phyloP scores from a whole-genome alignment of 768 basidiomycete genomes.

The Kwoniella newhampshirensis region DNA sequence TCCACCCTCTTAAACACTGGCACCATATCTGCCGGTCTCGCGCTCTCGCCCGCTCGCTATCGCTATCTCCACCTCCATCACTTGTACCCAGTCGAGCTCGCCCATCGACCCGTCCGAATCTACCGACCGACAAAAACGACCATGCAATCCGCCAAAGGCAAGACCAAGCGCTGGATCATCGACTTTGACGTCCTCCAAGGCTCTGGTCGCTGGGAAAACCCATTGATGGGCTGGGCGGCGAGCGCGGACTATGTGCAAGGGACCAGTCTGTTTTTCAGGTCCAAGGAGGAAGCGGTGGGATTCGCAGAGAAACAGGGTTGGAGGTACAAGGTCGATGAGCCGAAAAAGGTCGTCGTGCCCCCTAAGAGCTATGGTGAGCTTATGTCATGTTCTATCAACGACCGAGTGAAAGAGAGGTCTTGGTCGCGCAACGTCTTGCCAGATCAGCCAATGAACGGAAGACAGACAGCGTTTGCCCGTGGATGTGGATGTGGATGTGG shows the following conservation, averaged over 20 bases:
- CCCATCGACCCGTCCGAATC: constrained; percentile 82
- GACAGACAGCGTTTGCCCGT: no score
- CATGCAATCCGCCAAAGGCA: constrained; percentile 88
- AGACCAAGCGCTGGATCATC: constrained; percentile 84
- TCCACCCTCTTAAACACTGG: background rate
- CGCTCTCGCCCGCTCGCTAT: no score
- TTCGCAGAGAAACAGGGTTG: constrained; percentile 98
- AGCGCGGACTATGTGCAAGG: constrained; percentile 99
- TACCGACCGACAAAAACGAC: constrained; percentile 90
- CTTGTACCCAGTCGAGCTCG: constrained; percentile 69
- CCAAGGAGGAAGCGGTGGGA: constrained; percentile 85
- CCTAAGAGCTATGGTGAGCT: constrained; percentile 55
- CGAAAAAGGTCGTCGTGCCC: constrained; percentile 50
- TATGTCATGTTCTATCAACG: background rate
- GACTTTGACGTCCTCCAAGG: constrained; percentile 92
- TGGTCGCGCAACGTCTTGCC: no score
- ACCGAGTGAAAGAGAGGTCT: no score
- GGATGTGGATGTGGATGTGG: no score
- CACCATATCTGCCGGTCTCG: background rate
- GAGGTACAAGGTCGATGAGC: constrained; percentile 83
- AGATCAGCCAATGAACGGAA: no score
- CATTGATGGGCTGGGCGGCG: constrained; percentile 94
- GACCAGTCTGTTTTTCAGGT: constrained; percentile 75
- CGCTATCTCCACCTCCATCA: background rate
- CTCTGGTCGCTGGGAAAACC: constrained; percentile 94